Conservation (phyloP, 495 filamentous ascomycete genomes). For the Sporormia fimetaria region DNA sequence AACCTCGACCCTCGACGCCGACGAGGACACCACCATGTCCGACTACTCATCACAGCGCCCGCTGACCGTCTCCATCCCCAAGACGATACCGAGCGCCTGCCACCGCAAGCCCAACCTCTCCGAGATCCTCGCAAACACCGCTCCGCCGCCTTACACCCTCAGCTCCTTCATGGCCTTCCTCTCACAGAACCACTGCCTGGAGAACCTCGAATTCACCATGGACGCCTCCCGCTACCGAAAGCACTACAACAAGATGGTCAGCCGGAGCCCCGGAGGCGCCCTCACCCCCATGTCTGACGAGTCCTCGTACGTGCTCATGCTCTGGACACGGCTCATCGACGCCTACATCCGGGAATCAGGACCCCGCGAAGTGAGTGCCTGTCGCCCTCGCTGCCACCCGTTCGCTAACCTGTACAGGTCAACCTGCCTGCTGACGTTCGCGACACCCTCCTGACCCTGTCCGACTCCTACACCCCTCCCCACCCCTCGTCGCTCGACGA, state of each 20-base stretch:
- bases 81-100: constrained; percentile 37
- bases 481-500: constrained; percentile 65
- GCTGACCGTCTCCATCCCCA: constrained; percentile 49
- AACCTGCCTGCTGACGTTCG: constrained; percentile 83
- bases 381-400: constrained; percentile 27
- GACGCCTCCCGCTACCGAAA: constrained; percentile 84
- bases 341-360: constrained; percentile 72
- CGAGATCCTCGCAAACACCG: constrained; percentile 78
- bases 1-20: constrained; percentile 11
- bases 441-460: constrained; percentile 59
- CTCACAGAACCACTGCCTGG: constrained; percentile 93
- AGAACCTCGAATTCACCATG: constrained; percentile 95
- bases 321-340: constrained; percentile 55
- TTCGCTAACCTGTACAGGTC: constrained; percentile 46
- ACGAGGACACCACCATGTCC: constrained; percentile 38
- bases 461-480: constrained; percentile 54
- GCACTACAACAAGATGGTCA: constrained; percentile 50
- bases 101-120: constrained; percentile 68
- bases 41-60: constrained; percentile 41
- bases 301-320: constrained; percentile 58
- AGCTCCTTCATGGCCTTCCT: constrained; percentile 94
- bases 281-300: constrained; percentile 44
- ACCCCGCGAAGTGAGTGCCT: constrained; percentile 33
- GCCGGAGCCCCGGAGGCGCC: constrained; percentile 34
- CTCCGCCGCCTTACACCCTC: constrained; percentile 84